phyloP scores from a whole-genome alignment of 2,329 filamentous ascomycete species.

The Penicillium crustosum region DNA sequence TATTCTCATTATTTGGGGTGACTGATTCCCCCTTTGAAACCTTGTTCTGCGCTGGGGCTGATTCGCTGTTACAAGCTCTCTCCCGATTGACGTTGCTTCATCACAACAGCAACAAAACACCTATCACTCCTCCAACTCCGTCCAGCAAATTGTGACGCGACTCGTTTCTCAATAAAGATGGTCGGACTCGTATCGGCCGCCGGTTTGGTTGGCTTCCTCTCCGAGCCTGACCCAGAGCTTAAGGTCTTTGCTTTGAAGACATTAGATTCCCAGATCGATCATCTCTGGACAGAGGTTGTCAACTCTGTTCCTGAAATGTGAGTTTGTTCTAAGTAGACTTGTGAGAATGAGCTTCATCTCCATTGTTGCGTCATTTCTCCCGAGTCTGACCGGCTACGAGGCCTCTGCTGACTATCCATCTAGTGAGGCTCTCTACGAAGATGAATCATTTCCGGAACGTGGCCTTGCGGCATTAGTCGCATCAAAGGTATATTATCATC shows the following conservation, averaged over 20 bases:
- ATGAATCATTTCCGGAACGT: slow-evolving; percentile 89
- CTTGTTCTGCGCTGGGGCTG: slow-evolving; percentile 19
- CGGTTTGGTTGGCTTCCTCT: slow-evolving; percentile 90
- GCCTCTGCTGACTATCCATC: slow-evolving; percentile 17
- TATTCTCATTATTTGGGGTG: slow-evolving; percentile 8
- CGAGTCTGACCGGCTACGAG: slow-evolving; percentile 2
- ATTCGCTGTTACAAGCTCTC: slow-evolving; percentile 28
- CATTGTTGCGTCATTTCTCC: slow-evolving; percentile 5
- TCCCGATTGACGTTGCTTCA: slow-evolving; percentile 35
- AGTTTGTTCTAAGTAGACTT: slow-evolving; percentile 35
- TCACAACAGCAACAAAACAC: slow-evolving; percentile 29
- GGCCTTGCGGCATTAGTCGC: slow-evolving; percentile 92
- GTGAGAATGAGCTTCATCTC: neutral
- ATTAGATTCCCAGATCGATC: slow-evolving; percentile 93
- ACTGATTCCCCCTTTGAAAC: slow-evolving; percentile 3
- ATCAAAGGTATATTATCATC: slow-evolving; percentile 97
- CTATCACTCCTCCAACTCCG: slow-evolving; percentile 14
- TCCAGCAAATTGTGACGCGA: slow-evolving; percentile 12
- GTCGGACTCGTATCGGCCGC: slow-evolving; percentile 91
- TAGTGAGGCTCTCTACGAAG: slow-evolving; percentile 96
- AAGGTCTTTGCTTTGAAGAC: slow-evolving; percentile 93
- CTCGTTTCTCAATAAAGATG: slow-evolving; percentile 57
- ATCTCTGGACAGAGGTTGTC: slow-evolving; percentile 96
- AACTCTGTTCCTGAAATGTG: slow-evolving; percentile 92
- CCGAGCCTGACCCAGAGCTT: slow-evolving; percentile 90